Evolutionary conservation across 2,329 filamentous ascomycete genomes (phyloP).

Genomic region (Ophiocordyceps australis): DNA sequence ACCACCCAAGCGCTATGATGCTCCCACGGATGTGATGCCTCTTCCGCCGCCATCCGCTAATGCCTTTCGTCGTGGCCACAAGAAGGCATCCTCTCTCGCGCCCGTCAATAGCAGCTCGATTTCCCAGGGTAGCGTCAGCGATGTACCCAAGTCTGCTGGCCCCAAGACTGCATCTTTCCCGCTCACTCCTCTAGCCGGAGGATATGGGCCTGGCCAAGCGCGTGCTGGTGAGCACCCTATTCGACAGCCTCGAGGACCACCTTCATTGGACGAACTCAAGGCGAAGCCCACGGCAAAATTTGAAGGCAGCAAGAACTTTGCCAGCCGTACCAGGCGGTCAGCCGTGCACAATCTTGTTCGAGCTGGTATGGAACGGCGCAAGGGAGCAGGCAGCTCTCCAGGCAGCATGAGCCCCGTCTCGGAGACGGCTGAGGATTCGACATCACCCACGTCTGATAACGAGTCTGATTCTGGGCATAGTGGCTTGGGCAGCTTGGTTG

Average conservation of each 20-base stretch:
- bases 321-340: conserved; percentile 75
- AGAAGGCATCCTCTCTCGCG: conserved; percentile 68
- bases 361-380: conserved; percentile 73
- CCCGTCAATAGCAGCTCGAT: conserved; percentile 33
- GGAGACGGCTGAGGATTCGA: conserved; percentile 51
- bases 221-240: conserved; percentile 88
- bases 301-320: conserved; percentile 96
- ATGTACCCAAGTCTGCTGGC: conserved; percentile 37
- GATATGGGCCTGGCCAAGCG: conserved; percentile 81
- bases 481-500: conserved; percentile 63
- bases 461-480: conserved; percentile 55
- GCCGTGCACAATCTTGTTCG: conserved; percentile 84
- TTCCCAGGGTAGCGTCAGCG: conserved; percentile 21
- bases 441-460: conserved; percentile 55
- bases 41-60: conserved; percentile 79
- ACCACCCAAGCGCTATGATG: conserved; percentile 47
- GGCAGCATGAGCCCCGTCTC: conserved; percentile 83
- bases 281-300: conserved; percentile 81
- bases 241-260: conserved; percentile 84
- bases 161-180: conserved; percentile 72
- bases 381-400: conserved; percentile 49
- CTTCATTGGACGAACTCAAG: conserved; percentile 77
- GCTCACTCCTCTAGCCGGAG: conserved; percentile 61
- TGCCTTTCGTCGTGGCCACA: conserved; percentile 84
- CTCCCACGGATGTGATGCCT: conserved; percentile 48